Evolutionary conservation across 2,329 filamentous ascomycete species (phyloP), one percentile per base, ranked within the genome.

Genomic region (Botrytis byssoidea): DNA sequence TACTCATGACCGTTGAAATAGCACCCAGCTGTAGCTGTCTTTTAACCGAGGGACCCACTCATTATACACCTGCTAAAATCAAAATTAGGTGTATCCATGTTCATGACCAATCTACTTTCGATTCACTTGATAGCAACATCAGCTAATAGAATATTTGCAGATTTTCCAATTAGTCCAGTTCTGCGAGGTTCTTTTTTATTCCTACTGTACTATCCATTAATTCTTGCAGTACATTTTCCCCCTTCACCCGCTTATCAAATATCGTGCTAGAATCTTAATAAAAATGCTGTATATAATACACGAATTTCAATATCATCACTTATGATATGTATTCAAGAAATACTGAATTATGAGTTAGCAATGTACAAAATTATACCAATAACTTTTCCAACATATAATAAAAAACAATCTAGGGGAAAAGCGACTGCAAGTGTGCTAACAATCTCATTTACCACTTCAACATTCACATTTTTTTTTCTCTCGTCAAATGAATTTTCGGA

Each of bases 361-460:
- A 18, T 29, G 1, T 55, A 16, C 6, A 3, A 16, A n/a, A 1
- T 29, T 29, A 5, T 55, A 18, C 2, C 25, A 29, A 16, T 29
- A 1, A 6, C 6, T 55, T 29, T 18, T 29, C 14, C 14, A 18
- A 16, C 0, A 8, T 18, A 3, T 4, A 16, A 0, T 18, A 6
- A 55, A 7, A 14, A 4, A 14, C 3, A 6, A n/a, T 18, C 14
- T 55, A 29, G 51, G n/a, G 3, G n/a, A 55, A 55, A 29, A 18
- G 12, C 29, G 14, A 55, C n/a, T 18, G 3, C 51, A 18, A 7
- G 14, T 29, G 25, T 55, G 14, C 51, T 29, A 18, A 8, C 6
- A 0, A 8, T 55, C 5, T 18, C n/a, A 55, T 6, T 0, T 29
- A 29, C 5, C 14, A 55, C 12, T 29, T 29, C 3, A 29, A 9